Evolutionary conservation across 352 stramenopile genomes (phyloP), one percentile per base, ranked within the genome.

Genomic region (Aphanomyces euteiches): DNA sequence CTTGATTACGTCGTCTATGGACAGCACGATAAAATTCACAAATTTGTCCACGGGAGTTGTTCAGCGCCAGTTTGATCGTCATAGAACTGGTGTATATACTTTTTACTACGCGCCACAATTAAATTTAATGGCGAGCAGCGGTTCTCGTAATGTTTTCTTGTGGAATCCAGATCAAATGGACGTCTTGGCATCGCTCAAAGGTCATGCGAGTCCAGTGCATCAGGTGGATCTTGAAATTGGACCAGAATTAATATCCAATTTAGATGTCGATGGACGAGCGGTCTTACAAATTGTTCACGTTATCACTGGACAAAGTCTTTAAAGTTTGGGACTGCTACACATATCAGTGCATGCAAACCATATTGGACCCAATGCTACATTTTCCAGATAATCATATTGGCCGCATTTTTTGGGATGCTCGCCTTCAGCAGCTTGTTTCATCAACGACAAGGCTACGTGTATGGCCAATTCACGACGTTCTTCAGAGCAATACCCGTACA

Each of bases 301-400:
- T 67, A 8, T 47, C 59, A 4, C 39, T 56, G 59, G 59, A 67
- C 59, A 67, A 67, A 39, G 40, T 48, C 10, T 13, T 67, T 39
- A 67, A 67, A 56, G 59, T 67, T 17, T 67, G 59, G 59, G 59
- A 67, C 4, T 53, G 39, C 59, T 67, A 67, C 59, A 67, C 37
- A 13, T 67, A 67, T 45, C 19, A 56, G 40, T 67, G 59, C 59
- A 67, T 38, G 41, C 59, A 67, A 28, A 67, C 59, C 17, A 54
- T 67, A 6, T 8, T 53, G 8, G 59, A 67, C 19, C 39, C 59
- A 4, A 67, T 3, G 12, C 12, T 15, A 21, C 19, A 67, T 28
- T 67, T 40, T 39, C 59, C 59, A 6, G 37, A 67, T 45, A 45
- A 67, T 7, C 37, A 34, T 21, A 48, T 67, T 34, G 59, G 40